A percentile compares a stretch with the other conserved stretches of the same genome.
These are phyloP conservation scores for Lecanosticta acicola DNA, from an alignment of 2,329 filamentous ascomycete genomes.

Conservation along the genomic window DNA sequence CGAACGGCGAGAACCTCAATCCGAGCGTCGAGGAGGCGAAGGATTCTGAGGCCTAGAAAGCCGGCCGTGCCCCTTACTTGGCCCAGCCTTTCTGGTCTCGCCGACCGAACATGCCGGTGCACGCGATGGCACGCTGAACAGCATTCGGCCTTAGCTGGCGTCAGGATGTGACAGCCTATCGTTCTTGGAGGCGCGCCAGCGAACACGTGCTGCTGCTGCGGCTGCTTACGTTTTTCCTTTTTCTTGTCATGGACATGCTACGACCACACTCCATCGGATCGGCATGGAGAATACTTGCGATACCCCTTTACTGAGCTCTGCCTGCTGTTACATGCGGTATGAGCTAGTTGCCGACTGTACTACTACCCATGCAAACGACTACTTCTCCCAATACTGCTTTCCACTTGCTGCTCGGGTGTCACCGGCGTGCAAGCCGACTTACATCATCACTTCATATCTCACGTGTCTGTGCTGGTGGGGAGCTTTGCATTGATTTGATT, in stretches of 20 bases:
- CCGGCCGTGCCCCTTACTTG: constrained; percentile 13
- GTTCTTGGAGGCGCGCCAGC: too few species aligned
- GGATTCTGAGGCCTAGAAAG: constrained; percentile 29
- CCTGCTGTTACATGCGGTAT: constrained; percentile 1
- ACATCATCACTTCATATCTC: not conserved
- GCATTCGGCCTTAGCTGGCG: constrained; percentile 9
- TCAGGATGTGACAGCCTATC: constrained; percentile 6
- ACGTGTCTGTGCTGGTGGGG: not conserved
- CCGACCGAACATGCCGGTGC: constrained; percentile 13
- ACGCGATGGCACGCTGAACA: constrained; percentile 14
- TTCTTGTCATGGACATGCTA: constrained; percentile 7
- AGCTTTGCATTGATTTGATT: not conserved
- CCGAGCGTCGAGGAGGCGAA: constrained; percentile 30
- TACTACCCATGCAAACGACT: constrained; percentile 5
- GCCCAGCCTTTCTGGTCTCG: constrained; percentile 13
- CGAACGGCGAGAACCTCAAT: constrained; percentile 34
- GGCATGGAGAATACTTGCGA: constrained; percentile 20
- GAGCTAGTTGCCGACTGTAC: constrained; percentile 9
- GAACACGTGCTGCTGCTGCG: constrained; percentile 1
- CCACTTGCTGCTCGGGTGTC: not conserved
- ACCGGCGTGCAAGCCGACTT: too few species aligned
- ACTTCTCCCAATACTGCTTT: not conserved
- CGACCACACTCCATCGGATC: constrained; percentile 3
- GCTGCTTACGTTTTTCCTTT: constrained; percentile 10
- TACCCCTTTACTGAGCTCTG: constrained; percentile 21